Conservation (phyloP, 164 flowering plant species). For the Kingdonia uniflora region DNA sequence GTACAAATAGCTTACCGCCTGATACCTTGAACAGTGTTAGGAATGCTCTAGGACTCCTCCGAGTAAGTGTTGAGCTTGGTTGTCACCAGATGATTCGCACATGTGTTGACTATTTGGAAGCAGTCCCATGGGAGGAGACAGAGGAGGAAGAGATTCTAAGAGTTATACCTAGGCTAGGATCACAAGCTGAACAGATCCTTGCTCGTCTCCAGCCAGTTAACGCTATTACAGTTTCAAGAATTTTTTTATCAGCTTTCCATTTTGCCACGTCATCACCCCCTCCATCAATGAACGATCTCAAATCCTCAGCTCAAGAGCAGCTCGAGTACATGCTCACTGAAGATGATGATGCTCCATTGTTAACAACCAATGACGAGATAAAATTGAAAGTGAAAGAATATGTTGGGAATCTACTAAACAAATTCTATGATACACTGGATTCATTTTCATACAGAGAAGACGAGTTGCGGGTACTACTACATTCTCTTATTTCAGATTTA, state of each 20-base stretch:
- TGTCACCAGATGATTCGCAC: conserved; percentile 44
- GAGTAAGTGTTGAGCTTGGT: conserved; percentile 56
- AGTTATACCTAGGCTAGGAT: conserved; percentile 56
- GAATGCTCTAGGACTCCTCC: conserved; percentile 71
- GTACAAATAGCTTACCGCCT: conserved; percentile 22
- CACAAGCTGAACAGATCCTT: conserved; percentile 57
- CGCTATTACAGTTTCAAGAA: conserved; percentile 26
- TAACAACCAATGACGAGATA: conserved; percentile 48
- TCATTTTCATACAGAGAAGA: conserved; percentile 21
- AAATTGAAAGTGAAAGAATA: conserved; percentile 45
- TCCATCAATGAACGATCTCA: conserved; percentile 39
- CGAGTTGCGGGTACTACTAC: conserved; percentile 22
- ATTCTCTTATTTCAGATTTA: conserved; percentile 46
- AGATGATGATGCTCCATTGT: conserved; percentile 83
- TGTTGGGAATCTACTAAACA: conserved; percentile 27
- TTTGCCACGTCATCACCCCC: conserved; percentile 87
- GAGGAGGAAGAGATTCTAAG: conserved; percentile 90
- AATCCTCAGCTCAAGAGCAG: conserved; percentile 80
- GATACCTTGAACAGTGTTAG: conserved; percentile 55
- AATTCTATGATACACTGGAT: conserved; percentile 38
- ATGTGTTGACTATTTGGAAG: conserved; percentile 79
- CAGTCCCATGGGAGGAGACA: conserved; percentile 98
- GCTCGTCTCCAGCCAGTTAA: conserved; percentile 85
- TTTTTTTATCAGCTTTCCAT: conserved; percentile 59
- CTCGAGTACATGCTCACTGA: conserved; percentile 93